phyloP scores from a whole-genome alignment of 441 rosid genomes.

The Bruguiera hainesii region DNA sequence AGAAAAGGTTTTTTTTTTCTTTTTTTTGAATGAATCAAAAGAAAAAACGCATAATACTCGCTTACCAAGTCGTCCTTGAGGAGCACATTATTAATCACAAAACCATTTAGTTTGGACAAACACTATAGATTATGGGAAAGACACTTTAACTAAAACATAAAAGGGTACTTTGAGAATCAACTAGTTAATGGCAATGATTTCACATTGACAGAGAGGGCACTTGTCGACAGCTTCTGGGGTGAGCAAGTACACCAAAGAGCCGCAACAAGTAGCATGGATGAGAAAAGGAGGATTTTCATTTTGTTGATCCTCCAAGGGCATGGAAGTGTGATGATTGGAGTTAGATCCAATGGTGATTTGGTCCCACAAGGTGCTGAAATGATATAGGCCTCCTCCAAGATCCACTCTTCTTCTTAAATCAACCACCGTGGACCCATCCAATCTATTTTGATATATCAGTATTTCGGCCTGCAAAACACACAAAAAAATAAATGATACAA shows the following conservation, averaged over 20 bases:
- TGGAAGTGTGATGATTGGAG: neutral
- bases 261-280: slow-evolving; percentile 15
- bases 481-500: slow-evolving; percentile 15
- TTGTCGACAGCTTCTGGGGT: slow-evolving; percentile 4
- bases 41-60: no score
- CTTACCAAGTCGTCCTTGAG: no score
- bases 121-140: no score
- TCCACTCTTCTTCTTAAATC: slow-evolving; percentile 17
- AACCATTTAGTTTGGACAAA: no score
- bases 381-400: slow-evolving; percentile 17
- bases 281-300: slow-evolving; percentile 5
- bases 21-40: no score
- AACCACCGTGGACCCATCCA: slow-evolving; percentile 1
- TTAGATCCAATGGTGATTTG: neutral
- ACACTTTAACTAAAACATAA: no score
- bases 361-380: slow-evolving; percentile 2
- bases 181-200: no score
- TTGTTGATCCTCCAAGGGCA: neutral
- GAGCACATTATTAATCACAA: no score
- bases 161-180: no score
- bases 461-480: slow-evolving; percentile 7
- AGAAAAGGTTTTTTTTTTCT: no score
- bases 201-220: slow-evolving; percentile 15
- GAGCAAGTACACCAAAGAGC: slow-evolving; percentile 13
- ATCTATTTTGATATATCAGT: slow-evolving; percentile 4